A percentile compares a stretch with the other conserved stretches of the same genome.
phyloP scores from a whole-genome alignment of 140 eudicot species.

The Flaveria floridana region DNA sequence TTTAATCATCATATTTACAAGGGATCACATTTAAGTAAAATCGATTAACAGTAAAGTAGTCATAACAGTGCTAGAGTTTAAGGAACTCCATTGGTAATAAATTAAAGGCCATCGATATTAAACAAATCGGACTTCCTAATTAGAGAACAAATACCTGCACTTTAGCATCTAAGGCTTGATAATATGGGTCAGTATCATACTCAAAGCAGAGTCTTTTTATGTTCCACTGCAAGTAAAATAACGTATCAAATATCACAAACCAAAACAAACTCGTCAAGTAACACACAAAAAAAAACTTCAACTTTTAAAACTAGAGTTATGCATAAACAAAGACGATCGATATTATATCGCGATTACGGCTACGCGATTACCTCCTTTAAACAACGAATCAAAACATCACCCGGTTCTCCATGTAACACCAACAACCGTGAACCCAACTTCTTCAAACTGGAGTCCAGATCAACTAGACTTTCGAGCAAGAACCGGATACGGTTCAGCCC shows the following conservation, averaged over 20 bases:
- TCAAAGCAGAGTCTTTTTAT: slow-evolving; percentile 72
- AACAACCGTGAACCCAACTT: slow-evolving; percentile 66
- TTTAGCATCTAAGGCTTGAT: slow-evolving; percentile 73
- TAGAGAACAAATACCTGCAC: slow-evolving; percentile 44
- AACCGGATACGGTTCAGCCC: slow-evolving; percentile 78
- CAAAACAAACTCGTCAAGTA: not conserved
- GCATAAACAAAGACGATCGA: not conserved
- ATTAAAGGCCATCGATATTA: no score
- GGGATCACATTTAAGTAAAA: not conserved
- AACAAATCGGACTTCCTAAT: not conserved
- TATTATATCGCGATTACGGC: not conserved
- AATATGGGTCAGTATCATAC: slow-evolving; percentile 82
- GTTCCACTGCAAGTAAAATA: slow-evolving; percentile 61
- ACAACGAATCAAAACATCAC: slow-evolving; percentile 54
- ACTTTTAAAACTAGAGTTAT: not conserved
- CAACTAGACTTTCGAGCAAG: slow-evolving; percentile 64
- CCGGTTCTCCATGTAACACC: slow-evolving; percentile 81
- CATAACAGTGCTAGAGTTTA: not conserved
- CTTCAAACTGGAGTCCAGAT: slow-evolving; percentile 52
- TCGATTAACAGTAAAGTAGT: not conserved
- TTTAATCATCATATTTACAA: slow-evolving; percentile 1
- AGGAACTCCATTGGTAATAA: no score
- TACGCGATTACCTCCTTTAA: slow-evolving; percentile 56
- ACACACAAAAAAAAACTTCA: not conserved
- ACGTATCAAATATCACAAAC: not conserved